A percentile compares a stretch with the other conserved stretches of the same genome.
Conservation (phyloP, 257 asterid genomes). For the Datura wrightii region DNA sequence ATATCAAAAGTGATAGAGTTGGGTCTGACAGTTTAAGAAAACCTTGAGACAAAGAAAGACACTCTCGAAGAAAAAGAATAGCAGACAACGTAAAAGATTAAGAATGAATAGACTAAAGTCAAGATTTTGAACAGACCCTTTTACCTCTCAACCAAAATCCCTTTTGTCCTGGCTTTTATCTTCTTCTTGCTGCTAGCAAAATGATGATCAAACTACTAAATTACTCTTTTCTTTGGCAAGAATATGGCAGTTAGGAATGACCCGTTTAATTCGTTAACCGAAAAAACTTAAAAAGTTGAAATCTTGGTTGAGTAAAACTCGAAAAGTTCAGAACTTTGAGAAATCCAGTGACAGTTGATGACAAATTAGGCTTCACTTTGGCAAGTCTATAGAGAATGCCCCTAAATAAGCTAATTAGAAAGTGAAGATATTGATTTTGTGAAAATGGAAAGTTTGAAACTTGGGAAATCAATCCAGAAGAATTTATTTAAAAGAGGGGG, state of each 20-base stretch:
- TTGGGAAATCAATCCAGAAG: conserved; percentile 5
- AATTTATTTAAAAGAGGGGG: neutral
- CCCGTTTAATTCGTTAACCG: neutral
- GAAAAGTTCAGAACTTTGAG: neutral
- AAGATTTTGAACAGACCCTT: conserved; percentile 11
- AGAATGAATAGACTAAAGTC: conserved; percentile 10
- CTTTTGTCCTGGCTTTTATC: neutral
- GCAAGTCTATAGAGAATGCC: neutral
- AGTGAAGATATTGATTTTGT: neutral
- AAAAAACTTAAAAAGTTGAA: neutral
- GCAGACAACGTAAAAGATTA: neutral
- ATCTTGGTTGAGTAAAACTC: neutral
- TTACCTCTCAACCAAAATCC: neutral
- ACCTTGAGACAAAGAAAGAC: conserved; percentile 17
- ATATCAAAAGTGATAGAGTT: neutral
- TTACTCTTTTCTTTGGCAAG: neutral
- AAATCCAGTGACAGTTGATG: neutral
- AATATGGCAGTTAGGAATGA: neutral
- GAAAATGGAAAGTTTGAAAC: conserved; percentile 15
- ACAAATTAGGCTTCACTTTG: neutral
- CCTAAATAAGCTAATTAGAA: neutral
- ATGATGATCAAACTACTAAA: neutral
- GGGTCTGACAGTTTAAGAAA: conserved; percentile 26
- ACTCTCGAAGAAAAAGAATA: neutral
- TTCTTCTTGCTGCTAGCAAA: neutral